A percentile compares a stretch with the other conserved stretches of the same genome.
Evolutionary conservation across 345 rosid species (phyloP).

Genomic region (Dovyalis caffra): DNA sequence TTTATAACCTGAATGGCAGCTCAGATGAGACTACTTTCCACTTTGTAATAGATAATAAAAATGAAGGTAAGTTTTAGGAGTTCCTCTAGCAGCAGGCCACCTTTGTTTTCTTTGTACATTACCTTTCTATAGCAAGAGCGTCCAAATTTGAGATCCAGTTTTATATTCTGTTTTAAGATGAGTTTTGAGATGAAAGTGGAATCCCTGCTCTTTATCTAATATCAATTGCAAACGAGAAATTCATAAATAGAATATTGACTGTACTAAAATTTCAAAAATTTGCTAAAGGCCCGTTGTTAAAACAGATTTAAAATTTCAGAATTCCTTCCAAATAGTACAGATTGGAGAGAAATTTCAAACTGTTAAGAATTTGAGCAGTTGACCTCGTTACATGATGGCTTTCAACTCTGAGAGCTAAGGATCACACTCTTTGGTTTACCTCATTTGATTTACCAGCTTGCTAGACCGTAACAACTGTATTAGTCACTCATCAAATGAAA

Average conservation of each 20-base stretch:
- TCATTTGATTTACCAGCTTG: too few species aligned
- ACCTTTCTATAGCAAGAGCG: neutral
- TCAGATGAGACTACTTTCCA: constrained; percentile 32
- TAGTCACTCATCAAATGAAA: too few species aligned
- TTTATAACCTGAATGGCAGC: constrained; percentile 44
- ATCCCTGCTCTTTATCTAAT: neutral
- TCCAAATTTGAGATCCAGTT: neutral
- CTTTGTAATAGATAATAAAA: constrained; percentile 38
- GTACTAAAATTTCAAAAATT: neutral
- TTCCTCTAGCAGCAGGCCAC: neutral
- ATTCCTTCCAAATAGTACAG: neutral
- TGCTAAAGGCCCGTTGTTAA: neutral
- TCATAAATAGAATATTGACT: neutral
- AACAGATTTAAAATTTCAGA: neutral
- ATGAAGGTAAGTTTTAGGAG: constrained; percentile 45
- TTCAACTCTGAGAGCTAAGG: too few species aligned
- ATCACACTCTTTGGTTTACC: too few species aligned
- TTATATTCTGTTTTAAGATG: neutral
- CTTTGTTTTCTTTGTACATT: neutral
- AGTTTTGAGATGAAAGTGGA: neutral
- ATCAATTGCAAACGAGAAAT: neutral
- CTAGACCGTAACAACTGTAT: neutral
- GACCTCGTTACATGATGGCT: neutral
- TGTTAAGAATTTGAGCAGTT: neutral
- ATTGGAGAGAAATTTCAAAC: neutral